A percentile compares a stretch with the other conserved stretches of the same genome.
Conservation (phyloP, 1,284 basidiomycete species). For the Afroboletus lepidellus region DNA sequence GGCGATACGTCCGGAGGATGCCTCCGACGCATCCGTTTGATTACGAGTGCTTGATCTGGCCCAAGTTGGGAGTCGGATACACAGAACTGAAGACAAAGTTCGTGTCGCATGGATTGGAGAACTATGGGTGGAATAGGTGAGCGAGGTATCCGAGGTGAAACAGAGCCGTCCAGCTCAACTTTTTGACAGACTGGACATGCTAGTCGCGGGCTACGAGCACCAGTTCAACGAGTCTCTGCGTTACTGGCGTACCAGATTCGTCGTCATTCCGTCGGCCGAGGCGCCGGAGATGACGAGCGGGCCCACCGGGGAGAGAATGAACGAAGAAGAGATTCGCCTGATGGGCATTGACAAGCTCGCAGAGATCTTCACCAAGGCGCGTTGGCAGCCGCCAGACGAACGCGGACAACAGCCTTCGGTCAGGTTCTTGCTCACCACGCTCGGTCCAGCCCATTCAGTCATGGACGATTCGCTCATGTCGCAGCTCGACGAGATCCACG, state of each 20-base stretch:
- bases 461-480: slow-evolving; percentile 75
- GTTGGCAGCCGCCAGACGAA: slow-evolving; percentile 72
- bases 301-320: slow-evolving; percentile 66
- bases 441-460: slow-evolving; percentile 77
- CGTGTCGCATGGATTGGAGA: slow-evolving; percentile 73
- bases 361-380: slow-evolving; percentile 79
- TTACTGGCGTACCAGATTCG: slow-evolving; percentile 95
- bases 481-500: slow-evolving; percentile 78
- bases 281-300: slow-evolving; percentile 56
- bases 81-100: slow-evolving; percentile 80
- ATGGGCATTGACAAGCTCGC: slow-evolving; percentile 90
- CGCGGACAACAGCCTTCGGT: slow-evolving; percentile 53
- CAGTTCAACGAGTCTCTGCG: slow-evolving; percentile 78
- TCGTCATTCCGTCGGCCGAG: slow-evolving; percentile 85
- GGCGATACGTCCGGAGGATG: slow-evolving; percentile 81
- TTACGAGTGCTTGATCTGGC: slow-evolving; percentile 93
- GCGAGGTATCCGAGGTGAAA: slow-evolving; percentile 13
- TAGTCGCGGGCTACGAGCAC: slow-evolving; percentile 85
- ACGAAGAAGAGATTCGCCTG: slow-evolving; percentile 86
- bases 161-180: background rate
- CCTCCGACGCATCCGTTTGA: slow-evolving; percentile 61
- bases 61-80: slow-evolving; percentile 84
- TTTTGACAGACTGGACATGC: slow-evolving; percentile 64
- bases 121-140: slow-evolving; percentile 81
- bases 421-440: slow-evolving; percentile 76